phyloP scores from a whole-genome alignment of 352 stramenopile species.

The Pythium rishiriense region DNA sequence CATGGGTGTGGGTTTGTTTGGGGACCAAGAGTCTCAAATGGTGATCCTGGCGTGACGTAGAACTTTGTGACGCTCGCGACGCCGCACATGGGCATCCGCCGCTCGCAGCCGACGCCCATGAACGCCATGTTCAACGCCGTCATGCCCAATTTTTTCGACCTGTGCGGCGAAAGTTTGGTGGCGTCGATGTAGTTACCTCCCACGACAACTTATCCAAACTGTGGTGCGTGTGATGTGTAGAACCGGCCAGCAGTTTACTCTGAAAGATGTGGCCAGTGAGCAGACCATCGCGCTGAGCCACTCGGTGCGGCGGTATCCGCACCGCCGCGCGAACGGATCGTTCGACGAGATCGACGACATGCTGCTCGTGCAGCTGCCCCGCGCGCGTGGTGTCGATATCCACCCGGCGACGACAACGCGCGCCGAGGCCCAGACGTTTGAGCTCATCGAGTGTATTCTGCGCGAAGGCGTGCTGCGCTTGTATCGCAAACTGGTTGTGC shows the following conservation, averaged over 20 bases:
- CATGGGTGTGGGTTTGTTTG: not conserved
- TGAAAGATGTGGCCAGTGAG: constrained; percentile 57
- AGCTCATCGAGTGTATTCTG: constrained; percentile 4
- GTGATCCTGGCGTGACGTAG: constrained; percentile 28
- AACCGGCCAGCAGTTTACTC: constrained; percentile 62
- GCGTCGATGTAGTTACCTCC: too few relatives aligned
- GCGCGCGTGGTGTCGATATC: too few relatives aligned
- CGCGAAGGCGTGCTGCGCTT: constrained; percentile 9
- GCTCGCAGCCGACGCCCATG: constrained; percentile 49
- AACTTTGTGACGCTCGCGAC: constrained; percentile 83
- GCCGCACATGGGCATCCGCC: constrained; percentile 75
- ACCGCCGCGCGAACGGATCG: constrained; percentile 3
- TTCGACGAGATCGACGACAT: constrained; percentile 12
- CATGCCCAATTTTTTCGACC: constrained; percentile 66
- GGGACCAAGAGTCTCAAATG: not conserved
- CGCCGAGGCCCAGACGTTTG: constrained; percentile 14
- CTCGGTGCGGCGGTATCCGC: constrained; percentile 17
- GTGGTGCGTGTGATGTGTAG: constrained; percentile 16
- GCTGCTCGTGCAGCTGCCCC: constrained; percentile 10
- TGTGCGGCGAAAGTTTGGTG: too few relatives aligned
- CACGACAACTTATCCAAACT: not conserved
- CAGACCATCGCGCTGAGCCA: constrained; percentile 42
- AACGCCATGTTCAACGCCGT: constrained; percentile 73
- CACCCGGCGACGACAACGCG: constrained; percentile 3
- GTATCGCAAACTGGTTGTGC: constrained; percentile 1